These are phyloP conservation scores for Botrytis elliptica DNA, from an alignment of 2,329 filamentous ascomycete species.

Conservation along the genomic window DNA sequence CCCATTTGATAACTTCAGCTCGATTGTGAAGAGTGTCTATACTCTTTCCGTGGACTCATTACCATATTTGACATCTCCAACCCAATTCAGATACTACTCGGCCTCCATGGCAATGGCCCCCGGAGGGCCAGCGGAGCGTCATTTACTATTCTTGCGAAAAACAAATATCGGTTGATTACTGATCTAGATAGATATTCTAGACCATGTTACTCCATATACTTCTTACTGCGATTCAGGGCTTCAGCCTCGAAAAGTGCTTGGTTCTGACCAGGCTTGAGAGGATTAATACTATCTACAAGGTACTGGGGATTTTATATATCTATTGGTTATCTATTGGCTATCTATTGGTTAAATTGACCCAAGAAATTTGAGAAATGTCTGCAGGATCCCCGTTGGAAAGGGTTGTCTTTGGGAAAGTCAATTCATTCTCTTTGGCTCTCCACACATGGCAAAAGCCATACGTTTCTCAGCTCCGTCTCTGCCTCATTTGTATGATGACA, in stretches of 20 bases:
- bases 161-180: background rate
- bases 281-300: background rate
- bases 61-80: background rate
- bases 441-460: background rate
- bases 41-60: background rate
- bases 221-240: background rate
- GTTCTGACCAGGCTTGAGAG: background rate
- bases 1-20: background rate
- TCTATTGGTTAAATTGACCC: background rate
- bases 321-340: too few species aligned
- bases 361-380: background rate
- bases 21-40: background rate
- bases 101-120: background rate
- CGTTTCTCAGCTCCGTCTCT: background rate
- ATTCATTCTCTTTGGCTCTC: background rate
- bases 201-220: background rate
- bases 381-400: background rate
- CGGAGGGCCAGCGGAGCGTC: constrained; percentile 4
- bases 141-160: background rate
- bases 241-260: background rate
- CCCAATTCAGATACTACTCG: constrained; percentile 1
- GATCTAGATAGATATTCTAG: background rate
- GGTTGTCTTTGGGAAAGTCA: background rate
- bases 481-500: background rate
- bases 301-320: background rate